phyloP scores from a whole-genome alignment of 2,329 filamentous ascomycete species.

The Pestalotiopsis sp. region DNA sequence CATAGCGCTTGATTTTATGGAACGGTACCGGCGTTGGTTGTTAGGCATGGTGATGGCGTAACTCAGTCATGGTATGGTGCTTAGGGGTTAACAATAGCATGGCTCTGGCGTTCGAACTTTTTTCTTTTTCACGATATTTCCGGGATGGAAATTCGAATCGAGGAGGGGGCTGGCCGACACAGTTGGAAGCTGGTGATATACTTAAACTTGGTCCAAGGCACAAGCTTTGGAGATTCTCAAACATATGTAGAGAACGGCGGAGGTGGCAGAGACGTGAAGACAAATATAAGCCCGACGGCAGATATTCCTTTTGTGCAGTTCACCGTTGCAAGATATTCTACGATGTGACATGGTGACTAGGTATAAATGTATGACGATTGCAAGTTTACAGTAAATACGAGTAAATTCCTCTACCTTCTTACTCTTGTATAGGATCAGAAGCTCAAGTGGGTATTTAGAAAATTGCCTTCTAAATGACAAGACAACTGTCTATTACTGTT shows the following conservation, averaged over 20 bases:
- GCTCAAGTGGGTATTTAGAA: too few relatives aligned
- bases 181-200: neutral
- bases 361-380: neutral
- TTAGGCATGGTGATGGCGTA: neutral
- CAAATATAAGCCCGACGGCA: constrained; percentile 27
- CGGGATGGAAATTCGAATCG: neutral
- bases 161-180: neutral
- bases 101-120: neutral
- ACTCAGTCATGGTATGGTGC: neutral
- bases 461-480: too few relatives aligned
- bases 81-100: neutral
- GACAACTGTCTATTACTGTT: too few relatives aligned
- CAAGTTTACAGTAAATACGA: neutral
- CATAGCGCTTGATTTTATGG: neutral
- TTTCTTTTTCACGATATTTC: neutral
- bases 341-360: too few relatives aligned
- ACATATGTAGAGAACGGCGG: neutral
- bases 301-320: constrained; percentile 24
- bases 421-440: too few relatives aligned
- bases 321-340: neutral
- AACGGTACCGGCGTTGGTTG: neutral
- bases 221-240: neutral
- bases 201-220: neutral
- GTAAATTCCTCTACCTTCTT: too few relatives aligned
- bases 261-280: constrained; percentile 15